Evolutionary conservation across 2,329 filamentous ascomycete genomes (phyloP).

Genomic region (Trichoderma breve): DNA sequence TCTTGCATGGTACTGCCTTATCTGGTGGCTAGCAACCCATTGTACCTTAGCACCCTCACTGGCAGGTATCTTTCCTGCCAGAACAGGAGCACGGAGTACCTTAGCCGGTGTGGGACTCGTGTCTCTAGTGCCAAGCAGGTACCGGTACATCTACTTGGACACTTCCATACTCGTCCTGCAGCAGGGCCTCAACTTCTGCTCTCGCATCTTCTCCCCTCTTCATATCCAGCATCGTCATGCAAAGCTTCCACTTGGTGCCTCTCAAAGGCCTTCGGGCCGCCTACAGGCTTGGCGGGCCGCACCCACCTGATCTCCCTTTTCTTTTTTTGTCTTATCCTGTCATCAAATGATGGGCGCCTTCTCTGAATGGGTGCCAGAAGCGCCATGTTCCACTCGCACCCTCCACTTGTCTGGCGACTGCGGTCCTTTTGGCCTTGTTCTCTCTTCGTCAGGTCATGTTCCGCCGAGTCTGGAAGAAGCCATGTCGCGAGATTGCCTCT

Average conservation of each 20-base stretch:
- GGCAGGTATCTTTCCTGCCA: neutral
- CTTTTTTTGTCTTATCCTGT: neutral
- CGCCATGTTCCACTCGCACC: conserved; percentile 19
- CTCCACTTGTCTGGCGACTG: conserved; percentile 5
- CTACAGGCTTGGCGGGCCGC: neutral
- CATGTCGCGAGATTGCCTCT: conserved; percentile 13
- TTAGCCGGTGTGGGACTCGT: neutral
- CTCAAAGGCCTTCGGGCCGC: neutral
- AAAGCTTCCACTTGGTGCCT: neutral
- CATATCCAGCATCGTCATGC: neutral
- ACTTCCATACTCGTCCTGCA: neutral
- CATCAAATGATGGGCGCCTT: conserved; percentile 2
- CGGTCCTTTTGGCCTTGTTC: conserved; percentile 9
- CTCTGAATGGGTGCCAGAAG: conserved; percentile 3
- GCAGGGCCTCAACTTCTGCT: neutral
- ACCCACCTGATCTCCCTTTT: neutral
- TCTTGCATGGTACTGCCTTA: conserved; percentile 10
- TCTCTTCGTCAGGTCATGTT: neutral
- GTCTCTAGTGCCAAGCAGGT: neutral
- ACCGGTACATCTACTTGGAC: neutral
- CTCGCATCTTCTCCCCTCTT: neutral
- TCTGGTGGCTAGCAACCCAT: neutral
- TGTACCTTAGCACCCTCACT: neutral
- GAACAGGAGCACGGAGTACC: neutral
- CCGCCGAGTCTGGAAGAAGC: neutral